Base-by-base conservation (phyloP, 495 filamentous ascomycete species). In the Daldinia childiae region DNA sequence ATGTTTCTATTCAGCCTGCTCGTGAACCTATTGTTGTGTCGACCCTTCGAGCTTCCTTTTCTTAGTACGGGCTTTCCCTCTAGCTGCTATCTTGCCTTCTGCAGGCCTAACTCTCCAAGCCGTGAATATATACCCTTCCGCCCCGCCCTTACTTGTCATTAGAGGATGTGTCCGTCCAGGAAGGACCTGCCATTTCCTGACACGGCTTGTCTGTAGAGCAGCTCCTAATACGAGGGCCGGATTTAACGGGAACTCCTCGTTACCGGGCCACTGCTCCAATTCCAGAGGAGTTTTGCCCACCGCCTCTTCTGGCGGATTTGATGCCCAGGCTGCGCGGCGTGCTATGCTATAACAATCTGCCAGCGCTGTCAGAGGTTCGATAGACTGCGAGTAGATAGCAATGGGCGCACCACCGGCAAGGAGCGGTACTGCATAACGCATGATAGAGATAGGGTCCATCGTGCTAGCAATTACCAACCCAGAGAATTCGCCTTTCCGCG, bases 91-190 rank as follows among this genome's bases (percentile, higher is more conserved):
- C 73, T 85, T 90, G 7, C 91, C 91, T 68, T 91, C 84, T 0
- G 90, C 87, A 2, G 96, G 95, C 38, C 93, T 78, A 7, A 95
- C 94, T 66, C 89, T 88, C 68, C 90, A 91, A 6, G 82, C 96
- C 66, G 92, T 92, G 74, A 98, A 95, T 19, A 99, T 79, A 78
- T 91, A 98, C 4, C 95, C 95, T 79, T 98, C 94, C 0, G 93
- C 88, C 0, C 95, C 95, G 29, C 95, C 95, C 21, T 88, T 86
- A 55, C 88, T 86, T 48, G 92, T 95, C 95, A 99, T 99, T 38
- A 94, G 73, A 17, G 95, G 95, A 81, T 99, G 95, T 61, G 95
- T 98, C 54, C 95, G 83, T 3, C 94, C 93, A 0, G 95, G 96
- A 30, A 98, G 80, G 1, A 97, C 94, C 82, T 99, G 95, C 91